Conservation (phyloP, 139 green algal species). For the Trebouxia sp. region DNA sequence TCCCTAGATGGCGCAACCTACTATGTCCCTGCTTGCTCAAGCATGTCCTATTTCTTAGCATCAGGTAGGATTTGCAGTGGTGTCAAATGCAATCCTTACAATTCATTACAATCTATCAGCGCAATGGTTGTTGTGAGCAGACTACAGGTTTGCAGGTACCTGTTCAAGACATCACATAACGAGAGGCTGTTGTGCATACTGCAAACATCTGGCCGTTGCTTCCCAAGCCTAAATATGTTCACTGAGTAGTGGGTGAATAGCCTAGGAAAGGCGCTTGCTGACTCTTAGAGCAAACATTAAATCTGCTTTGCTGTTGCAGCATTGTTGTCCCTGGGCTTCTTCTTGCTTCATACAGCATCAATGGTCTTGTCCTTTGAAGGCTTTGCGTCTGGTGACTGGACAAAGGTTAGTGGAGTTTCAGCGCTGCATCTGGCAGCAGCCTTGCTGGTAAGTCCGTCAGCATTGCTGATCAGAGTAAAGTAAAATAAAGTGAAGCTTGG, state of each 20-base stretch:
- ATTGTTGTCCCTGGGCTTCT: conserved; percentile 52
- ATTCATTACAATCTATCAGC: too few species aligned
- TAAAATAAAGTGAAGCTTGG: not conserved
- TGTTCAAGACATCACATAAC: not conserved
- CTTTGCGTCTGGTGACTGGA: not conserved
- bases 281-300: too few species aligned
- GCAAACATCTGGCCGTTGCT: too few species aligned
- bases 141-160: too few species aligned
- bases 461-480: not conserved
- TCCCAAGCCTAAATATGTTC: too few species aligned
- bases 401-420: not conserved
- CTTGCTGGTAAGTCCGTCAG: not conserved
- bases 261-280: too few species aligned
- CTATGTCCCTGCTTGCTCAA: conserved; percentile 40
- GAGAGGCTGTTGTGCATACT: not conserved
- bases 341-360: conserved; percentile 49
- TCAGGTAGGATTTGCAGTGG: not conserved
- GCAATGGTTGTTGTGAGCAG: too few species aligned
- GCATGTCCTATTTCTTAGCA: conserved; percentile 33
- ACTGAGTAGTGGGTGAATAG: too few species aligned
- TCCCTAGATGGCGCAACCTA: conserved; percentile 39
- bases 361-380: conserved; percentile 59
- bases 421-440: not conserved
- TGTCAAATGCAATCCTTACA: too few species aligned
- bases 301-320: conserved; percentile 27